Evolutionary conservation across 768 basidiomycete genomes (phyloP).

Genomic region (Leccinum incarnatum): DNA sequence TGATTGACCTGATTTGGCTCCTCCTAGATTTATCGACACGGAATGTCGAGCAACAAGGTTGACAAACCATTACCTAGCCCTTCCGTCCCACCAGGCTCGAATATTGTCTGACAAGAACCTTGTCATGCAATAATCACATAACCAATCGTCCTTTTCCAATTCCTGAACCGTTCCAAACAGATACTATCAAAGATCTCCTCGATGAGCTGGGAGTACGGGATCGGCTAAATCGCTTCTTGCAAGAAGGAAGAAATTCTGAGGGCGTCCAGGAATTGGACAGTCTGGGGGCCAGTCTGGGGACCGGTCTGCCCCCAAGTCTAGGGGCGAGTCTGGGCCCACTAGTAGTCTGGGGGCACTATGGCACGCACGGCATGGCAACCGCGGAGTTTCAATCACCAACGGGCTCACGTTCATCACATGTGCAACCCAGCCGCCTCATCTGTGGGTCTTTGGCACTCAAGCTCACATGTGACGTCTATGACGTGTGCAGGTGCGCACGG

Average conservation of each 20-base stretch:
- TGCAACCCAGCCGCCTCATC: too few relatives aligned
- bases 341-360: too few relatives aligned
- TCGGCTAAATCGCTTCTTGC: slow-evolving; percentile 4
- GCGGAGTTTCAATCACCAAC: too few relatives aligned
- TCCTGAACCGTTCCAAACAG: slow-evolving; percentile 15
- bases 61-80: not conserved
- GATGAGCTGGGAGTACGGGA: slow-evolving; percentile 12
- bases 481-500: too few relatives aligned
- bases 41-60: not conserved
- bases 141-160: slow-evolving; percentile 32
- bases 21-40: not conserved
- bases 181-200: slow-evolving; percentile 16
- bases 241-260: not conserved
- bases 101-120: slow-evolving; percentile 17
- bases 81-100: slow-evolving; percentile 13
- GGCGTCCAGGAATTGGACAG: too few relatives aligned
- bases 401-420: too few relatives aligned
- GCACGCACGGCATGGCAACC: too few relatives aligned
- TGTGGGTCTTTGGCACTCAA: too few relatives aligned
- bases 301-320: too few relatives aligned
- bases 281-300: too few relatives aligned
- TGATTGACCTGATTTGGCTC: not conserved
- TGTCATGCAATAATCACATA: slow-evolving; percentile 32
- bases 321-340: too few relatives aligned
- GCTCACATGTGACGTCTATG: too few relatives aligned